Base-by-base conservation (phyloP, 1,284 basidiomycete species). In the Ustilago xerochloae region DNA sequence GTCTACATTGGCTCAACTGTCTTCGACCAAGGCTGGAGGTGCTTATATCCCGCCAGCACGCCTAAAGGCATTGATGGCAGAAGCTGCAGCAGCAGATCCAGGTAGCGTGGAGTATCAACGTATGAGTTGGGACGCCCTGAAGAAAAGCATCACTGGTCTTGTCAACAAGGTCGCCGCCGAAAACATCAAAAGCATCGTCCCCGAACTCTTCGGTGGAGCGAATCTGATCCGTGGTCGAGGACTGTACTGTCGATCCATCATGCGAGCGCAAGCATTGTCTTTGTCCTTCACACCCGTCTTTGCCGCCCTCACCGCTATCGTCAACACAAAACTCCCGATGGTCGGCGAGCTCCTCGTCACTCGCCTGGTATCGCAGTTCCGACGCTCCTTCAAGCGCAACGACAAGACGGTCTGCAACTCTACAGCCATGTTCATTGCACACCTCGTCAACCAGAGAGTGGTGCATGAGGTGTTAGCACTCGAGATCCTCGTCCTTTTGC, bases 271-370 rank as follows among this genome's bases (percentile, higher is more conserved):
- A 85, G 89, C 94, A 0, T 90, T 95, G 4, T 99, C 96, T 86
- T 90, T 99, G 68, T 94, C 96, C 0, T 99, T 97, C 83, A 98
- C 97, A 0, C 95, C 97, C 4, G 93, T 99, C 24, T 99, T 99
- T 84, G 94, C 97, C 7, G 92, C 93, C 0, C 88, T 99, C 33
- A 92, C 97, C 47, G 90, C 93, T 0, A 93, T 99, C 84, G 89
- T 99, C 87, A 99, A 99, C 85, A 94, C 95, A 60, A 99, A 99
- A 85, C 88, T 99, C 32, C 97, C 96, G 7, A 93, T 94, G 85
- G 91, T 98, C 26, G 97, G 96, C 51, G 97, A 99, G 86, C 85
- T 99, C 46, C 88, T 99, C 13, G 86, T 99, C 38, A 91, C 89
- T 58, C 89, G 96, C 28, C 88, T 99, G 47, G 91, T 98, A 68